Evolutionary conservation across 176 grass and related monocot genomes (phyloP).

Genomic region (Tillandsia fasciculata): DNA sequence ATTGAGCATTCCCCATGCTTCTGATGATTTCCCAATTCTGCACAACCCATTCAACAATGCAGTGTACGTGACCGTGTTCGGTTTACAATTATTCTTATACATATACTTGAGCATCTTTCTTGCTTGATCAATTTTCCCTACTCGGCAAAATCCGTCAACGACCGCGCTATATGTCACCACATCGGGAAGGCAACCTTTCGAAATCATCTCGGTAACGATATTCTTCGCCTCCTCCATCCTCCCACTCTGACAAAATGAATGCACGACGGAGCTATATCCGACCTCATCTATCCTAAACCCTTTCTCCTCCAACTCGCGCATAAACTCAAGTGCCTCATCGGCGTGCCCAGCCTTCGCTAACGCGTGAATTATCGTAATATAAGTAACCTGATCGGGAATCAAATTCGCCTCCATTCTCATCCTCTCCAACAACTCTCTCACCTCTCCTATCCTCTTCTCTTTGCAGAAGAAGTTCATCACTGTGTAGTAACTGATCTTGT

Average conservation of each 20-base stretch:
- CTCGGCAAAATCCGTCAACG: slow-evolving; percentile 82
- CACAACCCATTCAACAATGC: slow-evolving; percentile 82
- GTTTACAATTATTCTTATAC: slow-evolving; percentile 67
- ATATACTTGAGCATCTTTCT: slow-evolving; percentile 74
- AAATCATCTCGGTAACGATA: slow-evolving; percentile 66
- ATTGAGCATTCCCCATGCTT: slow-evolving; percentile 78
- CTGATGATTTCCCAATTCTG: slow-evolving; percentile 54
- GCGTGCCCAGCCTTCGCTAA: slow-evolving; percentile 79
- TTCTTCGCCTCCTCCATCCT: slow-evolving; percentile 72
- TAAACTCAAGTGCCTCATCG: slow-evolving; percentile 67
- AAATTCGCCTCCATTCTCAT: slow-evolving; percentile 59
- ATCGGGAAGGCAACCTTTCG: slow-evolving; percentile 61
- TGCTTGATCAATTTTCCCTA: slow-evolving; percentile 64
- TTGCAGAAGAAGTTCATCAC: slow-evolving; percentile 79
- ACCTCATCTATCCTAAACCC: slow-evolving; percentile 63
- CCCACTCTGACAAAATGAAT: slow-evolving; percentile 63
- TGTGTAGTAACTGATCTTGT: slow-evolving; percentile 90
- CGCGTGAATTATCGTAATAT: slow-evolving; percentile 68
- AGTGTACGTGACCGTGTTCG: slow-evolving; percentile 86
- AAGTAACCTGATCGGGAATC: slow-evolving; percentile 73
- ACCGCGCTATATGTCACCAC: slow-evolving; percentile 86
- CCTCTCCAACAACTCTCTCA: slow-evolving; percentile 40
- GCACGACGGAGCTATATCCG: slow-evolving; percentile 66
- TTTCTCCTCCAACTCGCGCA: slow-evolving; percentile 63
- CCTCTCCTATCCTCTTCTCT: slow-evolving; percentile 59